phyloP scores from a whole-genome alignment of 2,329 filamentous ascomycete genomes.

The Cordyceps militaris region DNA sequence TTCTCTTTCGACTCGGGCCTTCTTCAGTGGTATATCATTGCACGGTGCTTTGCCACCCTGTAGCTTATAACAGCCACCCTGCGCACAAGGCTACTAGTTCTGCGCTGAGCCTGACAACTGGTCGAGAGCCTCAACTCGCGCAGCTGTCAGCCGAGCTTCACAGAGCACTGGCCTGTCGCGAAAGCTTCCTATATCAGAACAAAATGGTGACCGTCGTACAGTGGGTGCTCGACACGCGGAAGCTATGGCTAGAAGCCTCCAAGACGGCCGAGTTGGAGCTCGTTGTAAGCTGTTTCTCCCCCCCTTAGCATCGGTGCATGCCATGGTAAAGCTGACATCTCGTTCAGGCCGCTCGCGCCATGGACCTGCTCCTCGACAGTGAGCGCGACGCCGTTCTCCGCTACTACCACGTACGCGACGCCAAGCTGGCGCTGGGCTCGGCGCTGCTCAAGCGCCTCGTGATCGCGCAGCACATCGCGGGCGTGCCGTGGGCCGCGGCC shows the following conservation, averaged over 20 bases:
- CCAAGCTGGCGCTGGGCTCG: conserved; percentile 66
- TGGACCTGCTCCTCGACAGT: conserved; percentile 43
- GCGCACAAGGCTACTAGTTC: too few relatives aligned
- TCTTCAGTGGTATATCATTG: not conserved
- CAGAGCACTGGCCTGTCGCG: not conserved
- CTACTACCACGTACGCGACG: conserved; percentile 63
- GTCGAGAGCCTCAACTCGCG: not conserved
- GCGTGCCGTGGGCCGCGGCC: conserved; percentile 54
- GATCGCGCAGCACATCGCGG: conserved; percentile 47
- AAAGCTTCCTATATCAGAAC: not conserved
- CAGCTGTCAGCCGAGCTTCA: not conserved
- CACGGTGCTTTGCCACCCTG: not conserved
- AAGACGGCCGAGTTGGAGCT: conserved; percentile 41
- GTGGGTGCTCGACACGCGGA: conserved; percentile 56
- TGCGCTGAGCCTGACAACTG: too few relatives aligned
- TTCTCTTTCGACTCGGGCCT: not conserved
- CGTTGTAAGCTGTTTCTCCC: conserved; percentile 31
- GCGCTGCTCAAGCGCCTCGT: conserved; percentile 67
- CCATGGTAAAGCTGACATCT: not conserved
- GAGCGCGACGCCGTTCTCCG: conserved; percentile 52
- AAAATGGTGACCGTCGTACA: conserved; percentile 36
- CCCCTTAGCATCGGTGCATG: not conserved
- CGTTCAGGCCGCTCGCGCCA: conserved; percentile 45
- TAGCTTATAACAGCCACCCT: not conserved
- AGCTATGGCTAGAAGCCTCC: conserved; percentile 46